These are phyloP conservation scores for Vigna radiata DNA, from an alignment of 306 rosid species.

Conservation along the genomic window DNA sequence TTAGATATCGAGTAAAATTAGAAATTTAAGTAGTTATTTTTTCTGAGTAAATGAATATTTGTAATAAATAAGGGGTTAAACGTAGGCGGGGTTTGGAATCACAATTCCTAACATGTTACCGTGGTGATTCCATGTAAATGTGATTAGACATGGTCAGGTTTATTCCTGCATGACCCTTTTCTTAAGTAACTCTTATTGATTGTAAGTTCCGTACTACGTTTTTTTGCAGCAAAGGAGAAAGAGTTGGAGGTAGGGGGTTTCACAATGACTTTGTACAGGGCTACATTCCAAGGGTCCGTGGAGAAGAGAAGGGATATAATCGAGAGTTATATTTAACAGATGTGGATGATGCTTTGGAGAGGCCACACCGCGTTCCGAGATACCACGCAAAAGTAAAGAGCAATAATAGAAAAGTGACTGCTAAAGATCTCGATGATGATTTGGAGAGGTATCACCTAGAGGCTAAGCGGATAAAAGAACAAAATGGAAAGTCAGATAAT, in stretches of 20 bases:
- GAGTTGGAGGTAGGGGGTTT: slow-evolving; percentile 38
- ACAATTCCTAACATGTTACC: slow-evolving; percentile 5
- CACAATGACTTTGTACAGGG: slow-evolving; percentile 7
- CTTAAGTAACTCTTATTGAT: neutral
- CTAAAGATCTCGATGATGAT: slow-evolving; percentile 68
- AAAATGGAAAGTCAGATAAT: slow-evolving; percentile 25
- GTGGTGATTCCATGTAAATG: slow-evolving; percentile 18
- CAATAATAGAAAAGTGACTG: slow-evolving; percentile 43
- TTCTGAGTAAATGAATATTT: neutral
- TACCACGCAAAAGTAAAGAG: slow-evolving; percentile 33
- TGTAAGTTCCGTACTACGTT: slow-evolving; percentile 1
- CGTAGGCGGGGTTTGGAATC: slow-evolving; percentile 6
- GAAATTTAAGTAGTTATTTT: neutral
- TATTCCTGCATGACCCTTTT: neutral
- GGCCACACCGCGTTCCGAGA: slow-evolving; percentile 26
- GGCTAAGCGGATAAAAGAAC: slow-evolving; percentile 38
- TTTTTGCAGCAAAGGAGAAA: slow-evolving; percentile 43
- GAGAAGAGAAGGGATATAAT: slow-evolving; percentile 28
- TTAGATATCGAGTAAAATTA: neutral
- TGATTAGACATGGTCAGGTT: slow-evolving; percentile 24
- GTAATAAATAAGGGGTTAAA: neutral
- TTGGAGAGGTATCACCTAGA: slow-evolving; percentile 62
- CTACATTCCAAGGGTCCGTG: slow-evolving; percentile 33
- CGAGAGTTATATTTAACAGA: slow-evolving; percentile 47
- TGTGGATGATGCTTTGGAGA: slow-evolving; percentile 55